Evolutionary conservation across 805 yeast species (phyloP).

Genomic region (Metschnikowia chrysomelidarum): DNA sequence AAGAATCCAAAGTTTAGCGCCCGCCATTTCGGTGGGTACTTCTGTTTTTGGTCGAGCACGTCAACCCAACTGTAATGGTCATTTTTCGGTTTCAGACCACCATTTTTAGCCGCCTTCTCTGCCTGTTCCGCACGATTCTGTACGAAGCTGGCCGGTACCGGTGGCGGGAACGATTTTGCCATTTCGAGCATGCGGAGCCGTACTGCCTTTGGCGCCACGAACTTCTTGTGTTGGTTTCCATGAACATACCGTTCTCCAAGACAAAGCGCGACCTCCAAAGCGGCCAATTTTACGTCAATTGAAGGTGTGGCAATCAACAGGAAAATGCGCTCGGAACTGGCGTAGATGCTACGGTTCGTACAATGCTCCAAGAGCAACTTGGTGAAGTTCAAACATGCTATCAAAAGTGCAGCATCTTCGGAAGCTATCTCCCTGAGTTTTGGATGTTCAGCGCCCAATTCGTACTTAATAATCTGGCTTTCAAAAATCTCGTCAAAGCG

Average conservation of each 20-base stretch:
- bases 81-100: conserved; percentile 9
- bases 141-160: conserved; percentile 38
- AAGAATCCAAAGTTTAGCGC: conserved; percentile 54
- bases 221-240: conserved; percentile 33
- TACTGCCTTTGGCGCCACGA: conserved; percentile 42
- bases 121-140: conserved; percentile 24
- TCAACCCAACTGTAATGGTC: conserved; percentile 49
- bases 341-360: conserved; percentile 62
- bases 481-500: conserved; percentile 70
- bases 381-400: conserved; percentile 60
- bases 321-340: conserved; percentile 61
- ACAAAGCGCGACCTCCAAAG: conserved; percentile 58
- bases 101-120: conserved; percentile 4
- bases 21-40: conserved; percentile 57
- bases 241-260: conserved; percentile 60
- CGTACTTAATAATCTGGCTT: conserved; percentile 50
- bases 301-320: conserved; percentile 59
- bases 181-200: conserved; percentile 50
- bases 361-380: conserved; percentile 65
- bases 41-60: conserved; percentile 38
- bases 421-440: conserved; percentile 44
- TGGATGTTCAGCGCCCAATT: conserved; percentile 45
- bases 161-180: conserved; percentile 53
- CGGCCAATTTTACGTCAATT: conserved; percentile 54
- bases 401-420: conserved; percentile 47